Evolutionary conservation across 1,284 basidiomycete species (phyloP).

Genomic region (Puccinia coronata): DNA sequence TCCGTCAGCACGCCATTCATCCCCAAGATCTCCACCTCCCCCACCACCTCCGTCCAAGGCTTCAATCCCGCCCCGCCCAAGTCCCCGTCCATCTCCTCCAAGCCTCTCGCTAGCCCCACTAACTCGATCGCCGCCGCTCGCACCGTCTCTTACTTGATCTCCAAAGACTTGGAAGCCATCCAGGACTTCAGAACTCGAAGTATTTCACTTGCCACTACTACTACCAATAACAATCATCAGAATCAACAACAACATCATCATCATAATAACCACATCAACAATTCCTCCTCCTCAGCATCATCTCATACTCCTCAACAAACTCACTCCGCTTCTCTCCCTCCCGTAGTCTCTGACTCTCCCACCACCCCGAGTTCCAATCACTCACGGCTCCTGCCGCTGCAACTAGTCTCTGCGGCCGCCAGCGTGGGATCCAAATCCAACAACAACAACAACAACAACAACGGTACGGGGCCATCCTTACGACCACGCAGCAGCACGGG

Average conservation of each 20-base stretch:
- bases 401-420: background rate
- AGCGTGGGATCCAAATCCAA: background rate
- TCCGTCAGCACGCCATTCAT: too few relatives aligned
- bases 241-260: too few relatives aligned
- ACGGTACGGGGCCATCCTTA: background rate
- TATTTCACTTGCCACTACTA: background rate
- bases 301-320: background rate
- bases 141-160: constrained; percentile 41
- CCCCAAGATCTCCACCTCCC: too few relatives aligned
- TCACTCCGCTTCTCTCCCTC: too few relatives aligned
- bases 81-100: background rate
- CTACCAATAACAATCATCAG: too few relatives aligned
- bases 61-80: background rate
- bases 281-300: too few relatives aligned
- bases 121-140: constrained; percentile 21
- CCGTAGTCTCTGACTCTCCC: background rate
- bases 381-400: constrained; percentile 7
- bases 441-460: background rate
- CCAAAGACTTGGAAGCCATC: constrained; percentile 47
- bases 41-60: background rate
- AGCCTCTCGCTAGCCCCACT: constrained; percentile 37
- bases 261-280: too few relatives aligned
- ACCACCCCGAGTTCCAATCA: background rate
- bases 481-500: constrained; percentile 34
- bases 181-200: constrained; percentile 34